Conservation (phyloP, 768 basidiomycete species). For the Cystofilobasidium macerans region DNA sequence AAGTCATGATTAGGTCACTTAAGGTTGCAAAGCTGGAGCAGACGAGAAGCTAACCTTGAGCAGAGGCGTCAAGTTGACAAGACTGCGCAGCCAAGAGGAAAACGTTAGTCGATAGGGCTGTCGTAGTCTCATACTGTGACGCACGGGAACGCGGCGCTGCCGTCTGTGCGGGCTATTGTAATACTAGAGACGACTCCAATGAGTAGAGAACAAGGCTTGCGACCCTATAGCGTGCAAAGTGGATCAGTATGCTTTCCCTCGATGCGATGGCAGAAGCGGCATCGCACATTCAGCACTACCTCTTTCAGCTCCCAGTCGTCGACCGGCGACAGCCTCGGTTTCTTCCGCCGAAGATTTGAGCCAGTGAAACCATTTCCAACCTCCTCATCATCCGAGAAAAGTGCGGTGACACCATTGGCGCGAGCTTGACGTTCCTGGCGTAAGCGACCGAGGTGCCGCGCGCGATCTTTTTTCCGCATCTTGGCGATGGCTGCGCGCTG, state of each 20-base stretch:
- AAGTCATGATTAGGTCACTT: not conserved
- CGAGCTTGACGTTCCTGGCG: not conserved
- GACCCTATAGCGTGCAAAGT: no score
- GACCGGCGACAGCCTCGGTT: not conserved
- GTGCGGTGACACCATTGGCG: not conserved
- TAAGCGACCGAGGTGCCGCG: not conserved
- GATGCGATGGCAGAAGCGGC: not conserved
- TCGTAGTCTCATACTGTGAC: no score
- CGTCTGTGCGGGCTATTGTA: not conserved
- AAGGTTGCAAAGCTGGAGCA: not conserved
- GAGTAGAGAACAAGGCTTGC: not conserved
- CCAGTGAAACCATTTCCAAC: not conserved
- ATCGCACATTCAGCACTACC: not conserved
- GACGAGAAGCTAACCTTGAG: not conserved
- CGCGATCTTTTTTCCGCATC: not conserved
- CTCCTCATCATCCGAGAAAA: conserved; percentile 2
- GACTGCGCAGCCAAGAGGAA: not conserved
- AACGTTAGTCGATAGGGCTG: no score
- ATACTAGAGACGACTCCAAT: not conserved
- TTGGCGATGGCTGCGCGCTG: not conserved
- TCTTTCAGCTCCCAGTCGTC: not conserved
- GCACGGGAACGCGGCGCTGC: not conserved
- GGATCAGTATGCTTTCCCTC: not conserved
- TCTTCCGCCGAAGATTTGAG: not conserved
- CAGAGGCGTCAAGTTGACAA: conserved; percentile 1